Conservation (phyloP, 139 green algal genomes). For the Yamagishiella unicocca region DNA sequence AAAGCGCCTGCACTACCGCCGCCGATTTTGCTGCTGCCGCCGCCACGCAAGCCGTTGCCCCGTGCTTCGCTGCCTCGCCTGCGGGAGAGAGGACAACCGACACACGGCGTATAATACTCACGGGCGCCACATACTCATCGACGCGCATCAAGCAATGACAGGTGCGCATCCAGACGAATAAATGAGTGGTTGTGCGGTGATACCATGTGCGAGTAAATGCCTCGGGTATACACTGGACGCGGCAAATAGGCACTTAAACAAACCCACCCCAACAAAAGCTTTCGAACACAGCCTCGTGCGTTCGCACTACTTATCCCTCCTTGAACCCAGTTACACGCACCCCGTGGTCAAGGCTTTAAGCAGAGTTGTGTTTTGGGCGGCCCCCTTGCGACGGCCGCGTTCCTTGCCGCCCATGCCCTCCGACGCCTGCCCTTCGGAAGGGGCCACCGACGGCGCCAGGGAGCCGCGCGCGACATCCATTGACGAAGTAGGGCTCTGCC, state of each 20-base stretch:
- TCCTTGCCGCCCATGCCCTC: not conserved
- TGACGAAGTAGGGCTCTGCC: conserved; percentile 51
- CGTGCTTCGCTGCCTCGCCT: not conserved
- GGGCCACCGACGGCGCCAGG: not conserved
- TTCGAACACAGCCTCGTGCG: too few species aligned
- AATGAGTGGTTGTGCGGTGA: too few species aligned
- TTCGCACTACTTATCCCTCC: too few species aligned
- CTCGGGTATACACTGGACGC: too few species aligned
- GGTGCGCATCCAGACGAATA: too few species aligned
- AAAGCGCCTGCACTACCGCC: not conserved
- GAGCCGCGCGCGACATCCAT: conserved; percentile 55
- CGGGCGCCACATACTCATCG: too few species aligned
- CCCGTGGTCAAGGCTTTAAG: conserved; percentile 5
- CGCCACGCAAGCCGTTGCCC: not conserved
- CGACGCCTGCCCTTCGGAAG: not conserved
- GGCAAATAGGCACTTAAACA: too few species aligned
- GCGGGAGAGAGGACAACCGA: not conserved
- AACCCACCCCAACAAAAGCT: too few species aligned
- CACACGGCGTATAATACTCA: not conserved
- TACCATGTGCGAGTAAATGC: too few species aligned
- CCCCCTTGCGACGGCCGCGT: conserved; percentile 14
- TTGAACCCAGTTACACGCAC: not conserved
- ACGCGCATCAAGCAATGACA: too few species aligned
- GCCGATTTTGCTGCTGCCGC: not conserved
- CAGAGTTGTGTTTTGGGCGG: not conserved